Percentiles rank a stretch among this genome's conserved stretches.
Conservation (phyloP, 176 grass and related monocot genomes). For the Musa troglodytarum region DNA sequence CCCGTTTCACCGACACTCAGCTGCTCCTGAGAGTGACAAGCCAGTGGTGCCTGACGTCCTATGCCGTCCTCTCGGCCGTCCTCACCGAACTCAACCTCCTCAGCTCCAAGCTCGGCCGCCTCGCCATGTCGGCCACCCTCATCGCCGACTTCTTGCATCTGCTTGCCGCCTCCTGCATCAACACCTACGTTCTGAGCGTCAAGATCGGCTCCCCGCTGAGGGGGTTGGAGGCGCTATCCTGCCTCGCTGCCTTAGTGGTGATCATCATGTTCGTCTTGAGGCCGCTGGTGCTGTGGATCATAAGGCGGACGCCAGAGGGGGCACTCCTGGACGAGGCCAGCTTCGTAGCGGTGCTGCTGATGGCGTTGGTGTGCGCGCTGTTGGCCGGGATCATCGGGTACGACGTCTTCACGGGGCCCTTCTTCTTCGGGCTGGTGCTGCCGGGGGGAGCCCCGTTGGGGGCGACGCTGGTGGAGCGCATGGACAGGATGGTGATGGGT, state of each 20-base stretch:
- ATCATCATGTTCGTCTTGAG: constrained; percentile 41
- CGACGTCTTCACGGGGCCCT: constrained; percentile 11
- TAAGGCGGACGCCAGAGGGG: constrained; percentile 52
- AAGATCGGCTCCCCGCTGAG: not conserved
- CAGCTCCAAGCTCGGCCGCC: constrained; percentile 25
- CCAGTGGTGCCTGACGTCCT: constrained; percentile 15
- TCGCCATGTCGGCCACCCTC: constrained; percentile 28
- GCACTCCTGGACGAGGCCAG: constrained; percentile 49
- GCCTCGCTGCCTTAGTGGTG: constrained; percentile 30
- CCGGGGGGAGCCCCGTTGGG: constrained; percentile 76
- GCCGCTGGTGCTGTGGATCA: constrained; percentile 38
- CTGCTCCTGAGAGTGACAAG: constrained; percentile 8
- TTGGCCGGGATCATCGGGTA: constrained; percentile 42
- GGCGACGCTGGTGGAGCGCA: constrained; percentile 60
- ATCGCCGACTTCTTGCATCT: constrained; percentile 1
- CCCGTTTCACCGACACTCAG: not conserved
- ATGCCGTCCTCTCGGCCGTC: constrained; percentile 19
- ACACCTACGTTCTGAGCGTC: constrained; percentile 7
- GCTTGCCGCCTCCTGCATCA: not conserved
- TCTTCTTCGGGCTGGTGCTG: constrained; percentile 73
- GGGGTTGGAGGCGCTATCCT: not conserved
- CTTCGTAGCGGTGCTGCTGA: constrained; percentile 41
- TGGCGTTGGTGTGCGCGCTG: constrained; percentile 35
- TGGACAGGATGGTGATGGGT: constrained; percentile 53
- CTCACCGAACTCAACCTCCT: constrained; percentile 28